phyloP scores from a whole-genome alignment of 306 rosid genomes.

The Lathyrus aphaca region DNA sequence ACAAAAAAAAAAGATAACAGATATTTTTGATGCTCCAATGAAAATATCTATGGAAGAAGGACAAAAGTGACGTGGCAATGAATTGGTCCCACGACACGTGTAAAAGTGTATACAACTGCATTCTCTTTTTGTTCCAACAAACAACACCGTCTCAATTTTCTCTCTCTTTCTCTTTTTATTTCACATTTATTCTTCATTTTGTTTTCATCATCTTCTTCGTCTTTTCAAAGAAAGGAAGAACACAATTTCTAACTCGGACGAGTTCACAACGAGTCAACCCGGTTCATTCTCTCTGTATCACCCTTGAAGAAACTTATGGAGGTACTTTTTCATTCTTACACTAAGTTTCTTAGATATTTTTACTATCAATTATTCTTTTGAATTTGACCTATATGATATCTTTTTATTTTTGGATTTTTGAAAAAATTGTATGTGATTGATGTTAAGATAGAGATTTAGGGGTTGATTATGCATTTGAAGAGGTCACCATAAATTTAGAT shows the following conservation, averaged over 20 bases:
- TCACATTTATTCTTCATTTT: neutral
- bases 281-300: neutral
- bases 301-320: neutral
- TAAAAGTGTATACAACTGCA: conserved; percentile 75
- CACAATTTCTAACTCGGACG: neutral
- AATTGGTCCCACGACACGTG: conserved; percentile 70
- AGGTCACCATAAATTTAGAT: neutral
- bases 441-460: neutral
- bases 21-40: conserved; percentile 57
- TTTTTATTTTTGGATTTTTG: neutral
- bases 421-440: neutral
- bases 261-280: neutral
- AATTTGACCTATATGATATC: neutral
- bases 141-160: conserved; percentile 34
- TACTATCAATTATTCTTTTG: neutral
- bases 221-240: neutral
- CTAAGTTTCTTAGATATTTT: neutral
- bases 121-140: conserved; percentile 43
- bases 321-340: neutral
- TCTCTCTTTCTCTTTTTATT: conserved; percentile 1
- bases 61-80: conserved; percentile 59
- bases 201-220: neutral
- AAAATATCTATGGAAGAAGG: conserved; percentile 53
- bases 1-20: conserved; percentile 35
- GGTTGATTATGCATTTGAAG: neutral